A percentile compares a stretch with the other conserved stretches of the same genome.
Evolutionary conservation across 2,329 filamentous ascomycete species (phyloP).

Genomic region (Exserohilum turcica): DNA sequence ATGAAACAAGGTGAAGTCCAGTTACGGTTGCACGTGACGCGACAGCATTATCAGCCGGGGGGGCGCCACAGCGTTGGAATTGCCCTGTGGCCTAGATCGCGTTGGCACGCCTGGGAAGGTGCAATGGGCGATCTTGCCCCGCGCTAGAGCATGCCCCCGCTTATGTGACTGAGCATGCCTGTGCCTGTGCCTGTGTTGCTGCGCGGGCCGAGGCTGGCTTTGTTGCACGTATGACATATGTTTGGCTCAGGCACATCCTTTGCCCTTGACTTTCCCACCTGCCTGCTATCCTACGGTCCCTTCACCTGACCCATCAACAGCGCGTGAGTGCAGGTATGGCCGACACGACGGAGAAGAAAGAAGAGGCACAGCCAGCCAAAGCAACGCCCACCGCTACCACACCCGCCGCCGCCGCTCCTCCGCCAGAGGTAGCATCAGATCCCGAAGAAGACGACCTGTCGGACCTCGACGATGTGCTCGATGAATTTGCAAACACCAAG

Average conservation of each 20-base stretch:
- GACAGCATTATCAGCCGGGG: conserved; percentile 18
- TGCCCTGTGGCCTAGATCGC: conserved; percentile 15
- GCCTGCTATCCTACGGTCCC: background rate
- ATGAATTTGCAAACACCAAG: conserved; percentile 79
- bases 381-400: conserved; percentile 9
- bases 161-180: conserved; percentile 11
- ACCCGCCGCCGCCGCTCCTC: conserved; percentile 22
- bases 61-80: conserved; percentile 12
- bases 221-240: background rate
- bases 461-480: conserved; percentile 92
- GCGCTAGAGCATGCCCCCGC: conserved; percentile 26
- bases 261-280: background rate
- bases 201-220: conserved; percentile 34
- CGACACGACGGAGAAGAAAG: conserved; percentile 26
- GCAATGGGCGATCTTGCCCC: conserved; percentile 22
- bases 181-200: too few species aligned
- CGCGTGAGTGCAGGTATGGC: conserved; percentile 19
- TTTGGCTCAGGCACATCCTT: background rate
- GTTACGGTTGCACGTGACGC: conserved; percentile 28
- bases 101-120: conserved; percentile 6
- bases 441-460: conserved; percentile 92
- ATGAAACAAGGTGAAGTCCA: conserved; percentile 20
- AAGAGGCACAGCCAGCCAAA: conserved; percentile 22
- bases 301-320: background rate
- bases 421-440: conserved; percentile 66